Conservation (phyloP, 768 basidiomycete genomes). For the Lactifluus volemus region DNA sequence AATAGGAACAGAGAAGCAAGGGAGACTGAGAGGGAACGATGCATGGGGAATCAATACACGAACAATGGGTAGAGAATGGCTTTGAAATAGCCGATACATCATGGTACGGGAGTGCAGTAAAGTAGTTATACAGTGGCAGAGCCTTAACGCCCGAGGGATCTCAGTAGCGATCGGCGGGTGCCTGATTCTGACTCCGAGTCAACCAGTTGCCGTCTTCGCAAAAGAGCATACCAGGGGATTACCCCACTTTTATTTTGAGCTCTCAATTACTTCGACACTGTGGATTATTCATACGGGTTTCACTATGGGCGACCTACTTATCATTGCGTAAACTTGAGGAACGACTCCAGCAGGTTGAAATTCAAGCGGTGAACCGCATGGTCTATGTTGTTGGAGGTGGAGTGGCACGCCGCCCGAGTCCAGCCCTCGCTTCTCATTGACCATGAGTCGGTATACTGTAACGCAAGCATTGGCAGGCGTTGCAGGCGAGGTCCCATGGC, state of each 20-base stretch:
- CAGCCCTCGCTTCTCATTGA: neutral
- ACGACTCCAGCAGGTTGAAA: too few species aligned
- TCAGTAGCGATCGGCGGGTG: neutral
- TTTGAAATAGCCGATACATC: neutral
- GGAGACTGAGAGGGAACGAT: neutral
- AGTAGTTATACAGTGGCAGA: conserved; percentile 13
- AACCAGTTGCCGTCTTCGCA: conserved; percentile 6
- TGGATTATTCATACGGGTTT: too few species aligned
- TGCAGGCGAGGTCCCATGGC: too few species aligned
- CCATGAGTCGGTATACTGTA: too few species aligned
- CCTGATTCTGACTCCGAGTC: conserved; percentile 3
- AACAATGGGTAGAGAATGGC: neutral
- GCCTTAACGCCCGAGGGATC: conserved; percentile 1
- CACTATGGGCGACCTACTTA: too few species aligned
- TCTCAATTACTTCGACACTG: neutral
- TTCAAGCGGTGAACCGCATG: neutral
- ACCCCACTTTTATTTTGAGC: too few species aligned
- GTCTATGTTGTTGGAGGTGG: neutral
- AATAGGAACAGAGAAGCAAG: neutral
- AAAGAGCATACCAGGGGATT: too few species aligned
- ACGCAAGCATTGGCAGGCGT: too few species aligned
- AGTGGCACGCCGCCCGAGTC: neutral
- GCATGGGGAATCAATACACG: neutral
- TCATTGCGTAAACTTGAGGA: too few species aligned
- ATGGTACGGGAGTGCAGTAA: neutral